A percentile compares a stretch with the other conserved stretches of the same genome.
phyloP scores from a whole-genome alignment of 2,329 filamentous ascomycete species.

The Cytospora mali region DNA sequence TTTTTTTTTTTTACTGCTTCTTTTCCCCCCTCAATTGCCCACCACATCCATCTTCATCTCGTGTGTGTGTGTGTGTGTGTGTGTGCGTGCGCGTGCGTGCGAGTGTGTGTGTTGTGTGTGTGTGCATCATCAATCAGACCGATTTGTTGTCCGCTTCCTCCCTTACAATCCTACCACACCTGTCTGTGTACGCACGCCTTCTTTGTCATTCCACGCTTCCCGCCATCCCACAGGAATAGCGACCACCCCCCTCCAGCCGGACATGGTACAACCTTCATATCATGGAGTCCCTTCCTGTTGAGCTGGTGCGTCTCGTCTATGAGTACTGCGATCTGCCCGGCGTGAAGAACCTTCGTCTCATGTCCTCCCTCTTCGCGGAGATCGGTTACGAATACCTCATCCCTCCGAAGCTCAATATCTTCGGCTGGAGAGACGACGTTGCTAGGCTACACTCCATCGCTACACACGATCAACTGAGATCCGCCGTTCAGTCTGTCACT shows the following conservation, averaged over 20 bases:
- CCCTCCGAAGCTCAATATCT: constrained; percentile 43
- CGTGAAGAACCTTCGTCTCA: constrained; percentile 46
- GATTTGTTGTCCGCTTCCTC: not conserved
- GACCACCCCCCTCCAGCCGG: constrained; percentile 6
- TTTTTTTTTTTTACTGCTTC: not conserved
- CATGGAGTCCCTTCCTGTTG: constrained; percentile 39
- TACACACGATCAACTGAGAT: constrained; percentile 44
- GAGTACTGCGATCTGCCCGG: constrained; percentile 43
- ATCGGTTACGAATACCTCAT: constrained; percentile 49
- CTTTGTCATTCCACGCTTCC: constrained; percentile 8
- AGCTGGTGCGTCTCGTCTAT: constrained; percentile 48
- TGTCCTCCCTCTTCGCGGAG: constrained; percentile 42
- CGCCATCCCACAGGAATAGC: constrained; percentile 17
- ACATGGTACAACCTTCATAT: constrained; percentile 25
- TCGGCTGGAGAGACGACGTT: constrained; percentile 51
- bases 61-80: no score
- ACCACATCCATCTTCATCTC: not conserved
- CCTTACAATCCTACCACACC: constrained; percentile 2
- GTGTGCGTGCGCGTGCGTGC: no score
- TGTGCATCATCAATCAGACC: not conserved
- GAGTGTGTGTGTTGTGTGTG: no score
- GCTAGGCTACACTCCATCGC: constrained; percentile 49
- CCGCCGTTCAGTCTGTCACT: constrained; percentile 46
- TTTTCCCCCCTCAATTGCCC: constrained; percentile 10
- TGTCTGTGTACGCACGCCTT: not conserved